Percentiles rank a stretch among this genome's conserved stretches.
Evolutionary conservation across 441 rosid species (phyloP).

Genomic region (Flueggea neowawraea): DNA sequence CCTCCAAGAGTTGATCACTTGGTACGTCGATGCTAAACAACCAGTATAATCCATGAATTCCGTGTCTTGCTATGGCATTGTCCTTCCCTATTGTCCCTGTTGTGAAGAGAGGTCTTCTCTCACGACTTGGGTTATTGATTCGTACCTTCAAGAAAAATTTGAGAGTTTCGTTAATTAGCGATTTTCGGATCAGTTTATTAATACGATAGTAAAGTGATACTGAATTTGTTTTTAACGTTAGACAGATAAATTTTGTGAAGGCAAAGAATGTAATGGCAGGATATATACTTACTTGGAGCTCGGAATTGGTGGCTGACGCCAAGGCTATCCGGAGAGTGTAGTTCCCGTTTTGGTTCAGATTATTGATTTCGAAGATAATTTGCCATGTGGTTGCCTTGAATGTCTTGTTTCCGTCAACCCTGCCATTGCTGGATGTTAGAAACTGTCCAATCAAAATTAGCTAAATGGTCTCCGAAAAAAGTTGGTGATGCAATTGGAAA

Average conservation of each 20-base stretch:
- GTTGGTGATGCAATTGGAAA: conserved; percentile 28
- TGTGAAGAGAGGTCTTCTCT: conserved; percentile 38
- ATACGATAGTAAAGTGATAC: neutral
- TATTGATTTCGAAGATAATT: conserved; percentile 44
- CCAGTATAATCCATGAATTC: conserved; percentile 80
- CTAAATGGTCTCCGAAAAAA: neutral
- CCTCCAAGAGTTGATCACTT: conserved; percentile 30
- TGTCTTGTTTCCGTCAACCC: conserved; percentile 1
- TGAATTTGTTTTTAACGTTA: no score
- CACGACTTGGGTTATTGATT: conserved; percentile 36
- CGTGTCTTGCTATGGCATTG: conserved; percentile 87
- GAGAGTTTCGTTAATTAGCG: neutral
- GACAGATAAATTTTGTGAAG: no score
- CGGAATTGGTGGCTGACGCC: conserved; percentile 59
- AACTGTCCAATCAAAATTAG: conserved; percentile 34
- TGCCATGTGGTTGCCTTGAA: conserved; percentile 59
- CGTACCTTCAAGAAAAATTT: conserved; percentile 31
- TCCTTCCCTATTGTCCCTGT: conserved; percentile 76
- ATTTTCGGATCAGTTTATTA: neutral
- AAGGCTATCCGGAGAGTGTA: conserved; percentile 72
- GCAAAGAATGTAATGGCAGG: no score
- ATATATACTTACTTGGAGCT: conserved; percentile 38
- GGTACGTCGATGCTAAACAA: conserved; percentile 52
- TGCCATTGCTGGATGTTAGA: conserved; percentile 35
- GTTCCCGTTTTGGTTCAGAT: conserved; percentile 20